Conservation (phyloP, 2,329 filamentous ascomycete species). For the Torrubiella hemipterigena region DNA sequence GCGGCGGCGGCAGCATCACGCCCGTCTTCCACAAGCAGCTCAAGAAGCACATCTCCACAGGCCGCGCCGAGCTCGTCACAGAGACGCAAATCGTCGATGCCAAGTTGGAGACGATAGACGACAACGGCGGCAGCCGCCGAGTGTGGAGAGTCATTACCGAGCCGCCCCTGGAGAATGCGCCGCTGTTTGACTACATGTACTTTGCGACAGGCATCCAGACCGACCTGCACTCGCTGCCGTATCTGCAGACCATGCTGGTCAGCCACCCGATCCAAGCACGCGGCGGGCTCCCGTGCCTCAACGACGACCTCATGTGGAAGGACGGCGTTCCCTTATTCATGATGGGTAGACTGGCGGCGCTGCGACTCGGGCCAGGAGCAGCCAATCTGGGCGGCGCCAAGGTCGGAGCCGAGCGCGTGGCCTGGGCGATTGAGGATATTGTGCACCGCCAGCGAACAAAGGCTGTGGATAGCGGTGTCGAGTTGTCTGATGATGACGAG, state of each 20-base stretch:
- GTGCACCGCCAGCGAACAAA: conserved; percentile 9
- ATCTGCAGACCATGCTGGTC: conserved; percentile 44
- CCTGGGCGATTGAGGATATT: conserved; percentile 55
- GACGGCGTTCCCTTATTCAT: conserved; percentile 62
- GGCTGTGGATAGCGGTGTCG: conserved; percentile 4
- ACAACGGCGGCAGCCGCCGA: conserved; percentile 17
- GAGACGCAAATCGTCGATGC: conserved; percentile 43
- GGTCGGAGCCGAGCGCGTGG: conserved; percentile 59
- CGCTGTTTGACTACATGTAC: conserved; percentile 56
- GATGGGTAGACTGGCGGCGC: conserved; percentile 52
- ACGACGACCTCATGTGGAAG: conserved; percentile 65
- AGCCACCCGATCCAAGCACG: conserved; percentile 49
- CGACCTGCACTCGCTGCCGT: conserved; percentile 47
- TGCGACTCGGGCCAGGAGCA: conserved; percentile 60
- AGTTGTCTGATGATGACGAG: conserved; percentile 2
- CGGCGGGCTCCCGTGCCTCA: conserved; percentile 61
- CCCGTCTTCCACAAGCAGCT: conserved; percentile 56
- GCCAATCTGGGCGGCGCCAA: conserved; percentile 65
- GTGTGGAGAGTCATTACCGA: conserved; percentile 34
- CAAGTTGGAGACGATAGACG: conserved; percentile 38
- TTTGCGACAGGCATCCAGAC: conserved; percentile 63
- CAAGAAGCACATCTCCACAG: conserved; percentile 41
- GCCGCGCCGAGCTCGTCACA: conserved; percentile 42
- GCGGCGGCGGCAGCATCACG: conserved; percentile 67
- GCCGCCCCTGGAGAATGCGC: conserved; percentile 38